phyloP scores from a whole-genome alignment of 164 flowering plant species.

The Akebia trifoliata region DNA sequence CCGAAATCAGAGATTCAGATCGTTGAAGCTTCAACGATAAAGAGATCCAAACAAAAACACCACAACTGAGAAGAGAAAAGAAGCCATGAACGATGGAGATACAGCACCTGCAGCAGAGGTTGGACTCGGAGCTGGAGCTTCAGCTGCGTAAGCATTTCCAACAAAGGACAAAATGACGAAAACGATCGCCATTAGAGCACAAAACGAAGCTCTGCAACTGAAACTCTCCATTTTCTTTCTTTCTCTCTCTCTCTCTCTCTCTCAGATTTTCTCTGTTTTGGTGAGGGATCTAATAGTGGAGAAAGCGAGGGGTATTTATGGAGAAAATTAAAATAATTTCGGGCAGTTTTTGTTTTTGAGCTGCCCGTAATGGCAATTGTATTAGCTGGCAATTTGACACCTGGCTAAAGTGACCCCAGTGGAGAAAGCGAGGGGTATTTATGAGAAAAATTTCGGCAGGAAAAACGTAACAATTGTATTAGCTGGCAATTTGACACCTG shows the following conservation, averaged over 20 bases:
- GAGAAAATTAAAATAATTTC: neutral
- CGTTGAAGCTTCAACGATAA: conserved; percentile 17
- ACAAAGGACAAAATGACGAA: conserved; percentile 16
- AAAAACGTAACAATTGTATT: too few relatives aligned
- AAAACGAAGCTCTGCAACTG: conserved; percentile 6
- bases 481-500: too few relatives aligned
- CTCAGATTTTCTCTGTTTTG: neutral
- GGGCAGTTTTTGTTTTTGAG: too few relatives aligned
- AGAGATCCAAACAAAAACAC: conserved; percentile 30
- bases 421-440: neutral
- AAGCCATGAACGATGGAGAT: conserved; percentile 26
- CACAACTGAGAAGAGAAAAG: conserved; percentile 19
- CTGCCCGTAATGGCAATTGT: too few relatives aligned
- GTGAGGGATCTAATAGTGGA: neutral
- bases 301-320: conserved; percentile 1
- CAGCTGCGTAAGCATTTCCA: conserved; percentile 25
- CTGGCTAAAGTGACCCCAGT: too few relatives aligned
- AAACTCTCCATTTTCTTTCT: conserved; percentile 18
- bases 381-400: too few relatives aligned
- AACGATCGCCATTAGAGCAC: conserved; percentile 22
- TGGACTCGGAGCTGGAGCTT: conserved; percentile 44
- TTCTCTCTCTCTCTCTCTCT: conserved; percentile 2
- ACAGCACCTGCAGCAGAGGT: conserved; percentile 26
- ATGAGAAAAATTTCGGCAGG: neutral
- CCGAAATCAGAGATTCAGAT: neutral